Percentiles rank a stretch among this genome's conserved stretches.
Evolutionary conservation across 805 yeast species (phyloP).

Genomic region (Candida saitoana): DNA sequence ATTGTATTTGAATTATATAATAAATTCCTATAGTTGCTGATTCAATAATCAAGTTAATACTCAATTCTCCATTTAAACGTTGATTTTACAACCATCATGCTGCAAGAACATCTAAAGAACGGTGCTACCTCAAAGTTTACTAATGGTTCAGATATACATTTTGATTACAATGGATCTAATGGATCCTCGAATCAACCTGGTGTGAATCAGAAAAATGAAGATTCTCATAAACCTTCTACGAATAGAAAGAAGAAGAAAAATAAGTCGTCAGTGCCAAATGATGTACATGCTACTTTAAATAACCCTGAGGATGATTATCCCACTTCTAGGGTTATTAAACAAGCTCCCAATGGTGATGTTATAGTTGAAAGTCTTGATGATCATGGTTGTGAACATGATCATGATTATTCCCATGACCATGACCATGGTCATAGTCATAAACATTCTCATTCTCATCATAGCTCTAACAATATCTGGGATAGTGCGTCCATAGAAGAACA

Average conservation of each 20-base stretch:
- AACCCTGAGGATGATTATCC: slow-evolving; percentile 66
- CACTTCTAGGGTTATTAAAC: slow-evolving; percentile 63
- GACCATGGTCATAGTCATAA: slow-evolving; percentile 7
- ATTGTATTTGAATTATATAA: too few relatives aligned
- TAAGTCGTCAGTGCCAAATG: slow-evolving; percentile 15
- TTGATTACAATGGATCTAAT: slow-evolving; percentile 16
- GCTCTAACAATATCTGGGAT: slow-evolving; percentile 39
- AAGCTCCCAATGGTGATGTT: slow-evolving; percentile 72
- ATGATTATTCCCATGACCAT: slow-evolving; percentile 7
- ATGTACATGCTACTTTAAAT: slow-evolving; percentile 43
- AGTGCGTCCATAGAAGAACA: slow-evolving; percentile 48
- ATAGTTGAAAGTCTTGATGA: slow-evolving; percentile 58
- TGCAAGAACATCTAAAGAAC: background rate
- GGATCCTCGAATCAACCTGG: background rate
- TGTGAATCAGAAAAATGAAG: background rate
- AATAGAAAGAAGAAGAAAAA: slow-evolving; percentile 32
- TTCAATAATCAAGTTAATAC: too few relatives aligned
- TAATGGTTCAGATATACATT: slow-evolving; percentile 32
- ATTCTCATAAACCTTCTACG: slow-evolving; percentile 2
- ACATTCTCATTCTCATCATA: slow-evolving; percentile 2
- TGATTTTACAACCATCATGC: slow-evolving; percentile 1
- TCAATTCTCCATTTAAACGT: background rate
- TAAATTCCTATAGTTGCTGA: too few relatives aligned
- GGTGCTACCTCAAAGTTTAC: background rate
- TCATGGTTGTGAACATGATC: slow-evolving; percentile 10